Percentiles rank a stretch among this genome's conserved stretches.
phyloP scores from a whole-genome alignment of 1,284 basidiomycete species.

The Wallemia hederae region DNA sequence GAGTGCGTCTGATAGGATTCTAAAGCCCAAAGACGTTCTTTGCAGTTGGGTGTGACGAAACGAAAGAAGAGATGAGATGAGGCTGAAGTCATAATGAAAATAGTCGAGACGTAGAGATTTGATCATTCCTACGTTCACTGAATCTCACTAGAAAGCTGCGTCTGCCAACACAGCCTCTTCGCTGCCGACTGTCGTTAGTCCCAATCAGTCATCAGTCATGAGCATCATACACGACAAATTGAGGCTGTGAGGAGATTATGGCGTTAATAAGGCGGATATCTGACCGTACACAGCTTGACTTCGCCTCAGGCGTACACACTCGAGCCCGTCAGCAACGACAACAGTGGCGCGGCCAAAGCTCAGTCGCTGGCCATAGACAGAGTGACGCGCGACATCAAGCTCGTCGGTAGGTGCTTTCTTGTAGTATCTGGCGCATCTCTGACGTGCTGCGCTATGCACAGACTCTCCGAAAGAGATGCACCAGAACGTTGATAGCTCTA shows the following conservation, averaged over 20 bases:
- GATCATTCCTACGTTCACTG: too few species aligned
- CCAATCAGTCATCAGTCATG: neutral
- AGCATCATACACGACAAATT: neutral
- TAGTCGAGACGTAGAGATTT: too few species aligned
- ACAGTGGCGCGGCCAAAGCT: slow-evolving; percentile 22
- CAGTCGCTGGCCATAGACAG: slow-evolving; percentile 36
- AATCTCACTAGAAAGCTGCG: too few species aligned
- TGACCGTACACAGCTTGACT: neutral
- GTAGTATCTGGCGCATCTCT: neutral
- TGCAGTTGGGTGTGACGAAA: too few species aligned
- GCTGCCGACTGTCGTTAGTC: neutral
- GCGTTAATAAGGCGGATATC: too few species aligned
- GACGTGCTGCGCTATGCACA: slow-evolving; percentile 1
- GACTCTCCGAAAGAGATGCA: slow-evolving; percentile 14
- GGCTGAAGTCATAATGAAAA: too few species aligned
- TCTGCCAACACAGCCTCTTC: too few species aligned
- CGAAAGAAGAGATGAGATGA: too few species aligned
- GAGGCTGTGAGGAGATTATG: neutral
- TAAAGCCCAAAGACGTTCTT: too few species aligned
- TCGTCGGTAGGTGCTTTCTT: slow-evolving; percentile 26
- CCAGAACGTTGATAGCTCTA: slow-evolving; percentile 18
- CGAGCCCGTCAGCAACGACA: slow-evolving; percentile 25
- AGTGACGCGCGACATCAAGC: slow-evolving; percentile 35
- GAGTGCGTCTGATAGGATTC: too few species aligned
- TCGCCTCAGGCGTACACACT: slow-evolving; percentile 33